Conservation (phyloP, 257 asterid species). For the Solanum dulcamara region DNA sequence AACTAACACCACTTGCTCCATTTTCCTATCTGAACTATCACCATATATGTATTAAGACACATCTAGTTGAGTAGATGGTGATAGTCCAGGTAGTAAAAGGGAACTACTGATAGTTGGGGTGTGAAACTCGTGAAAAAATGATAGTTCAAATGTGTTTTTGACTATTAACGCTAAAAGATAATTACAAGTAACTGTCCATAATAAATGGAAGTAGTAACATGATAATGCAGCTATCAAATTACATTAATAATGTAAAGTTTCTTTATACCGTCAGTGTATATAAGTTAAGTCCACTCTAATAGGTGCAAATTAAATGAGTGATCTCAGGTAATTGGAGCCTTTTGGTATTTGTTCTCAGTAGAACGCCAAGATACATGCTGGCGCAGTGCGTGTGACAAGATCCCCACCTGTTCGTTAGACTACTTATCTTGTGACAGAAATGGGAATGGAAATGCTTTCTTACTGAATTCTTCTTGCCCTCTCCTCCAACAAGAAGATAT, state of each 20-base stretch:
- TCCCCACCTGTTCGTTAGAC: neutral
- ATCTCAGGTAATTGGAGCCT: constrained; percentile 40
- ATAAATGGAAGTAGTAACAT: neutral
- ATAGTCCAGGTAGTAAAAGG: neutral
- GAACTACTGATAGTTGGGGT: neutral
- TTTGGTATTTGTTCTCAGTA: constrained; percentile 55
- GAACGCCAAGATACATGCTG: constrained; percentile 54
- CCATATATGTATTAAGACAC: neutral
- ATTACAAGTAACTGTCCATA: neutral
- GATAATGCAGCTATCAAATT: neutral
- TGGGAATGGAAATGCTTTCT: neutral
- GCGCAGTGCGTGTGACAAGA: constrained; percentile 23
- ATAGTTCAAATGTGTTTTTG: neutral
- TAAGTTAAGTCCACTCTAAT: neutral
- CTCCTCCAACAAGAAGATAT: constrained; percentile 22
- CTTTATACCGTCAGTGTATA: neutral
- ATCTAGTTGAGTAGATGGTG: neutral
- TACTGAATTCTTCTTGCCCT: constrained; percentile 32
- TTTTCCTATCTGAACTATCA: neutral
- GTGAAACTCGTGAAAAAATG: neutral
- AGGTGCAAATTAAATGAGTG: neutral
- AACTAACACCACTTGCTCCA: neutral
- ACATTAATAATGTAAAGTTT: neutral
- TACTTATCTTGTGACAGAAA: constrained; percentile 24
- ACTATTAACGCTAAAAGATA: neutral